Percentiles rank a stretch among this genome's conserved stretches.
phyloP scores from a whole-genome alignment of 345 rosid genomes.

The Lepidium africanum region DNA sequence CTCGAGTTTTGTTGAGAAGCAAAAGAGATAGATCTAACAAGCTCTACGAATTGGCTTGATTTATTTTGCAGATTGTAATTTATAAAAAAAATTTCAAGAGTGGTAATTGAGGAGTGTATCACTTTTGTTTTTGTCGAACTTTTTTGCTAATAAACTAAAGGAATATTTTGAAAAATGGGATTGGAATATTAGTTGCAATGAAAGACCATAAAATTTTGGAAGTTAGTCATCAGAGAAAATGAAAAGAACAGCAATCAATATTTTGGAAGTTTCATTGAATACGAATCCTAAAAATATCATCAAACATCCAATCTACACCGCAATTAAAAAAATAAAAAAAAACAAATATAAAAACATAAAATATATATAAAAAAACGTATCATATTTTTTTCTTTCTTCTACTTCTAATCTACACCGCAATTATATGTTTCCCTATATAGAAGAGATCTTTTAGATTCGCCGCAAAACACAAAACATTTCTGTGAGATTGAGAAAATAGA shows the following conservation, averaged over 20 bases:
- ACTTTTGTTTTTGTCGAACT: background rate
- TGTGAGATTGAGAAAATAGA: background rate
- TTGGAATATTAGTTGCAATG: background rate
- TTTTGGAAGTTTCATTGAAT: background rate
- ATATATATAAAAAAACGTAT: no score
- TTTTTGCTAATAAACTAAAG: background rate
- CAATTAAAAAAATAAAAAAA: background rate
- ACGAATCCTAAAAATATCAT: slow-evolving; percentile 9
- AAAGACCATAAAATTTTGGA: slow-evolving; percentile 2
- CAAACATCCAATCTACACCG: slow-evolving; percentile 16
- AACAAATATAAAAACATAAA: no score
- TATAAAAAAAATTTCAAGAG: no score
- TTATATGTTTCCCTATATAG: slow-evolving; percentile 21
- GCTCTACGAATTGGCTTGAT: slow-evolving; percentile 14
- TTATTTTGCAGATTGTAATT: background rate
- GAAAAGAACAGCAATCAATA: background rate
- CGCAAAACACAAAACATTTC: background rate
- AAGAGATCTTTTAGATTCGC: slow-evolving; percentile 17
- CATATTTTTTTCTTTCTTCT: no score
- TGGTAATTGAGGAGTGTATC: no score
- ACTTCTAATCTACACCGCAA: slow-evolving; percentile 21
- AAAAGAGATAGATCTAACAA: no score
- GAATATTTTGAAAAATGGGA: slow-evolving; percentile 18
- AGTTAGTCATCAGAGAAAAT: background rate
- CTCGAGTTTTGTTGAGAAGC: no score